Evolutionary conservation across 2,329 filamentous ascomycete genomes (phyloP).

Genomic region (Mycocentrospora acerina): DNA sequence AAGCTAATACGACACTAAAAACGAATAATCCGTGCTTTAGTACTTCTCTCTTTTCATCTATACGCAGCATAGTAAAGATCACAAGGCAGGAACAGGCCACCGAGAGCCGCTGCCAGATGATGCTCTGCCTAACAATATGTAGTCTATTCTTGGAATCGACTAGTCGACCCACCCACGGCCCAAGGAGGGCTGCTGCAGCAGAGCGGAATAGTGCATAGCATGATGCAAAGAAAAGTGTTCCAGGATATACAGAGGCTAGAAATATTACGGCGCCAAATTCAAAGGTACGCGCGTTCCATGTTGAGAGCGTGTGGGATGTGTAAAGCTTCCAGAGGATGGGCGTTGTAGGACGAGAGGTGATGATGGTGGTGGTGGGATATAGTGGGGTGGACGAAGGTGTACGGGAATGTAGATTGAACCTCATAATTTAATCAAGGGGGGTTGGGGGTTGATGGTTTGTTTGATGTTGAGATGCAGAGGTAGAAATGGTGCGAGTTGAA

Average conservation of each 20-base stretch:
- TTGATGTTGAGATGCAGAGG: no score
- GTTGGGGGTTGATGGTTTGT: no score
- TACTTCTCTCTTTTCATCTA: conserved; percentile 7
- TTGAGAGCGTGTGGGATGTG: conserved; percentile 50
- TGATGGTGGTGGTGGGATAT: conserved; percentile 1
- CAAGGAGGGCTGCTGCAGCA: conserved; percentile 59
- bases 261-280: conserved; percentile 55
- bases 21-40: conserved; percentile 33
- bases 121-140: conserved; percentile 42
- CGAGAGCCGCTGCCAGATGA: conserved; percentile 40
- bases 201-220: conserved; percentile 67
- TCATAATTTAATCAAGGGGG: no score
- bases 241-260: conserved; percentile 48
- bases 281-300: conserved; percentile 53
- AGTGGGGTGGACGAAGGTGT: conserved; percentile 5
- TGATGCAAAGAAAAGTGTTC: conserved; percentile 66
- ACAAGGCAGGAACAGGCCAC: conserved; percentile 37
- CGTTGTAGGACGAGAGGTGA: conserved; percentile 3
- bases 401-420: neutral
- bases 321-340: conserved; percentile 42
- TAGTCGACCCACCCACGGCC: conserved; percentile 58
- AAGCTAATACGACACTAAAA: conserved; percentile 57
- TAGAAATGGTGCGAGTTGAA: no score
- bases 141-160: conserved; percentile 57
- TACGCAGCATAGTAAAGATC: conserved; percentile 19